These are phyloP conservation scores for Oryza australiensis DNA, from an alignment of 176 grass and related monocot genomes.

Conservation along the genomic window DNA sequence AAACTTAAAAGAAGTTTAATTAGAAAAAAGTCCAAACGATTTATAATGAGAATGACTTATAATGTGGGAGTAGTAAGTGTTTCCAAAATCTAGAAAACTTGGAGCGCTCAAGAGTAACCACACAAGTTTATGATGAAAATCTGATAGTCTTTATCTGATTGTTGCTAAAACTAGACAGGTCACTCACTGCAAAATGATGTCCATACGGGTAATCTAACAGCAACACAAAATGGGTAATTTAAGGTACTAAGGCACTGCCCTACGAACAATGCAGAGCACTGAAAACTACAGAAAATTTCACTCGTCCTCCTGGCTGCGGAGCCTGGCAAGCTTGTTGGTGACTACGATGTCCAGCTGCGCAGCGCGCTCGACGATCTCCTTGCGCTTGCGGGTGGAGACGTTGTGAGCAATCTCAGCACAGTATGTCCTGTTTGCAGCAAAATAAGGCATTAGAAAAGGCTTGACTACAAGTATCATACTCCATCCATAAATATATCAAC, in stretches of 20 bases:
- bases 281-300: slow-evolving; percentile 25
- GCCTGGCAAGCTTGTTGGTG: slow-evolving; percentile 69
- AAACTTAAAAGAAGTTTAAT: no score
- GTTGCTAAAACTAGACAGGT: slow-evolving; percentile 26
- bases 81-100: not conserved
- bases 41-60: no score
- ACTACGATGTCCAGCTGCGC: slow-evolving; percentile 73
- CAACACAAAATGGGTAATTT: not conserved
- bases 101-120: not conserved
- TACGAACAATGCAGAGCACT: not conserved
- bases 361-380: slow-evolving; percentile 77
- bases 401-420: slow-evolving; percentile 82
- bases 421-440: slow-evolving; percentile 55
- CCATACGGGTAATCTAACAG: slow-evolving; percentile 4
- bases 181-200: not conserved
- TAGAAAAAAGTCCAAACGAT: no score
- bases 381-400: slow-evolving; percentile 73
- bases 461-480: not conserved
- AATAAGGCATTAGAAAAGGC: not conserved
- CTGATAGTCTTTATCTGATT: not conserved
- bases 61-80: no score
- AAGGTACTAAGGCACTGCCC: not conserved
- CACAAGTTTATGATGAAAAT: not conserved
- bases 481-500: no score
- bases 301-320: slow-evolving; percentile 88